Conservation (phyloP, 176 grass and related monocot species). For the Ensete glaucum region DNA sequence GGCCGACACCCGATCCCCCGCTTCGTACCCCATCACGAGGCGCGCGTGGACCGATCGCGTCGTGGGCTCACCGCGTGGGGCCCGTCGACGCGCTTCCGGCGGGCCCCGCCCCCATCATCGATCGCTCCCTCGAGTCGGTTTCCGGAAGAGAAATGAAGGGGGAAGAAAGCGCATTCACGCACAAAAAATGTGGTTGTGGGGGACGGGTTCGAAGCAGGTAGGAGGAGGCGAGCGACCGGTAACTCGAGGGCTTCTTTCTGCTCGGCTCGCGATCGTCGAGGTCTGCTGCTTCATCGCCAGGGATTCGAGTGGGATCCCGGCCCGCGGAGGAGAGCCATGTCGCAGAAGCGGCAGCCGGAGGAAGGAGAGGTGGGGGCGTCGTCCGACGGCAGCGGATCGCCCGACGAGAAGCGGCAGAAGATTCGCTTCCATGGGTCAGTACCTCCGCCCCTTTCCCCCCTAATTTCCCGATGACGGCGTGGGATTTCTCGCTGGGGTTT, state of each 20-base stretch:
- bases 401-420: constrained; percentile 30
- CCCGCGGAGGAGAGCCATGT: constrained; percentile 28
- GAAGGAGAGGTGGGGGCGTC: constrained; percentile 25
- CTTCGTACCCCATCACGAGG: neutral
- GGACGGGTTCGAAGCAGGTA: neutral
- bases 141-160: neutral
- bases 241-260: neutral
- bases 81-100: neutral
- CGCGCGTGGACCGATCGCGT: neutral
- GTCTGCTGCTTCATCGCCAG: neutral
- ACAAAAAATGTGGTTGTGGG: neutral
- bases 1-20: neutral
- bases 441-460: neutral
- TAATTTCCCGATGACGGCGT: neutral
- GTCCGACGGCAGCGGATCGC: constrained; percentile 15
- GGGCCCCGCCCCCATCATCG: neutral
- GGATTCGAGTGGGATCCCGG: neutral
- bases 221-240: neutral
- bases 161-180: neutral
- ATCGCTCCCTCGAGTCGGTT: too few relatives aligned
- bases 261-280: neutral
- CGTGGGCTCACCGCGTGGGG: neutral
- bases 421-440: constrained; percentile 20
- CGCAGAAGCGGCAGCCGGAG: constrained; percentile 69
- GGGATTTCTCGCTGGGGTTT: neutral